These are phyloP conservation scores for Brassica cretica DNA, from an alignment of 345 rosid genomes.

Conservation along the genomic window DNA sequence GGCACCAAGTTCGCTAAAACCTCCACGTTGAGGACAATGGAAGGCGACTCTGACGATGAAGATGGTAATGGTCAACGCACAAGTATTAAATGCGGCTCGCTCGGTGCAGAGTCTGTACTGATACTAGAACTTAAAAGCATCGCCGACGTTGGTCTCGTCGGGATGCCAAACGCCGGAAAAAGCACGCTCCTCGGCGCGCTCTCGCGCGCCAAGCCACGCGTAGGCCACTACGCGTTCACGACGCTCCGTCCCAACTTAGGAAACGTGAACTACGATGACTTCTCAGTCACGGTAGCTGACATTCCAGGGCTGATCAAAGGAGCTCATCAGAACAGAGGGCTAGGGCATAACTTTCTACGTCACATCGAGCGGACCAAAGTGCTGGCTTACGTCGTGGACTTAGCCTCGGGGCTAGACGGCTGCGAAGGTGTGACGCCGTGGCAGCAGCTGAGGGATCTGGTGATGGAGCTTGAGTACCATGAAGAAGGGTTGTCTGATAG, in stretches of 20 bases:
- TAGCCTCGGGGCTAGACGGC: constrained; percentile 75
- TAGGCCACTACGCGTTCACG: constrained; percentile 89
- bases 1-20: constrained; percentile 42
- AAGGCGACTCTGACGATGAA: constrained; percentile 33
- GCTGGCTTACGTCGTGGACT: constrained; percentile 83
- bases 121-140: constrained; percentile 88
- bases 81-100: constrained; percentile 52
- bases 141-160: constrained; percentile 94
- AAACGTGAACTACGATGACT: constrained; percentile 67
- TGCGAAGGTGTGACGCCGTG: constrained; percentile 76
- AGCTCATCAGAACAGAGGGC: constrained; percentile 80
- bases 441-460: constrained; percentile 76
- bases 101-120: constrained; percentile 64
- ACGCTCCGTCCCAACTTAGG: constrained; percentile 89
- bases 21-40: constrained; percentile 17
- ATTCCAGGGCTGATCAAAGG: constrained; percentile 94
- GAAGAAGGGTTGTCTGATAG: constrained; percentile 74
- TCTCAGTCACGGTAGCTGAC: constrained; percentile 90
- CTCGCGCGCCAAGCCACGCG: constrained; percentile 78
- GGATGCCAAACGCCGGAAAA: constrained; percentile 96
- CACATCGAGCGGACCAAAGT: constrained; percentile 97
- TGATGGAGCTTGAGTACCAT: constrained; percentile 84
- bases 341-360: constrained; percentile 86
- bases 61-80: constrained; percentile 41
- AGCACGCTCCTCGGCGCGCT: constrained; percentile 89